Percentiles rank a stretch among this genome's conserved stretches.
These are phyloP conservation scores for Laburnicola sp. DNA, from an alignment of 2,329 filamentous ascomycete species.

Conservation along the genomic window DNA sequence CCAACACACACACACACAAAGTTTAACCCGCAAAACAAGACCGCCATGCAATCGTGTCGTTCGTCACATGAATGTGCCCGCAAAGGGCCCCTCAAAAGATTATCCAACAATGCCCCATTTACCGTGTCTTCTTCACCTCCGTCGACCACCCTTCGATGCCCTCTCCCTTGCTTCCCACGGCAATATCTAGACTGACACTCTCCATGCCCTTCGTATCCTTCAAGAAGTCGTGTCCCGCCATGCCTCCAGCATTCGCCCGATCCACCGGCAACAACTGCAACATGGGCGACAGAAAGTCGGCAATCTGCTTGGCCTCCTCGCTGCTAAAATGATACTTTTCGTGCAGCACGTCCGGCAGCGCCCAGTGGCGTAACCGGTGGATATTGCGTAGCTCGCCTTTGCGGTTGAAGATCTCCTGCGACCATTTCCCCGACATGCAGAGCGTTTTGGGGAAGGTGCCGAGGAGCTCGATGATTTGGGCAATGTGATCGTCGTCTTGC, in stretches of 20 bases:
- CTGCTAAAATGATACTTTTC: constrained; percentile 97
- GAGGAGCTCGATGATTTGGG: constrained; percentile 96
- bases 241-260: constrained; percentile 92
- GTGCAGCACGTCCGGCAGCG: constrained; percentile 83
- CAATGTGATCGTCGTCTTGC: constrained; percentile 98
- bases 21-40: constrained; percentile 1
- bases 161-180: constrained; percentile 81
- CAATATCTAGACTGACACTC: constrained; percentile 70
- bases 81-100: neutral
- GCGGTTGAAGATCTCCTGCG: constrained; percentile 97
- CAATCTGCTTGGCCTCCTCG: constrained; percentile 76
- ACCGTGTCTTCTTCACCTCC: constrained; percentile 70
- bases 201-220: constrained; percentile 89
- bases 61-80: neutral
- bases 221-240: constrained; percentile 83
- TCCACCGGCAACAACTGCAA: constrained; percentile 85
- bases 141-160: constrained; percentile 92
- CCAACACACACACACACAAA: neutral
- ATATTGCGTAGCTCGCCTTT: constrained; percentile 98
- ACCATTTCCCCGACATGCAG: constrained; percentile 93
- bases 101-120: constrained; percentile 9
- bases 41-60: constrained; percentile 9
- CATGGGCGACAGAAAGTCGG: constrained; percentile 87
- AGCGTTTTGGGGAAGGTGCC: constrained; percentile 91
- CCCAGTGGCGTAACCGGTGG: constrained; percentile 94